phyloP scores from a whole-genome alignment of 2,329 filamentous ascomycete species.

The Xylariomycetidae sp. region DNA sequence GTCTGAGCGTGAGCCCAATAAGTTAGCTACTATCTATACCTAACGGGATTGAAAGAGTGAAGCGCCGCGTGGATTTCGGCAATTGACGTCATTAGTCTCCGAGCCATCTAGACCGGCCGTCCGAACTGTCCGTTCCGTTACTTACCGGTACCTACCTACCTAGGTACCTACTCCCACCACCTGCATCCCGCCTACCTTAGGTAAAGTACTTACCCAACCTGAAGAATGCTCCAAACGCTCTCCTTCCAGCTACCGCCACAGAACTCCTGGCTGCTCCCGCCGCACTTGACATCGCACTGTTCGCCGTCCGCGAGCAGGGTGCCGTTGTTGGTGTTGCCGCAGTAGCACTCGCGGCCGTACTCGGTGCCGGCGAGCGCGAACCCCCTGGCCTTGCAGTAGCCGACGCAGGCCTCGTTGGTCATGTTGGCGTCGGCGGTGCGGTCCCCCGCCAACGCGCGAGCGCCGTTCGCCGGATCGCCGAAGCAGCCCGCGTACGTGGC shows the following conservation, averaged over 20 bases:
- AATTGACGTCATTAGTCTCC: too few species aligned
- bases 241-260: slow-evolving; percentile 13
- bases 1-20: too few species aligned
- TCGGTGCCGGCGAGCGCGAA: slow-evolving; percentile 9
- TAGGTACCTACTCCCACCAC: too few species aligned
- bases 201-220: too few species aligned
- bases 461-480: slow-evolving; percentile 8
- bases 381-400: slow-evolving; percentile 12
- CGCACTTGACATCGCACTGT: slow-evolving; percentile 12
- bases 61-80: too few species aligned
- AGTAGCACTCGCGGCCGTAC: slow-evolving; percentile 10
- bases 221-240: slow-evolving; percentile 13
- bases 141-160: too few species aligned
- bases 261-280: slow-evolving; percentile 9
- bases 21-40: too few species aligned
- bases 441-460: slow-evolving; percentile 6
- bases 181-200: too few species aligned
- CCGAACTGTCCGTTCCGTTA: too few species aligned
- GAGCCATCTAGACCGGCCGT: too few species aligned
- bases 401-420: slow-evolving; percentile 10
- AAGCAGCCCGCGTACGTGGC: slow-evolving; percentile 13
- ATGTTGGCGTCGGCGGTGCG: slow-evolving; percentile 6
- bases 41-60: too few species aligned
- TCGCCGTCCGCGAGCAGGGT: slow-evolving; percentile 3
- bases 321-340: slow-evolving; percentile 7